These are phyloP conservation scores for Collariella sp. DNA, from an alignment of 495 filamentous ascomycete genomes.

Conservation along the genomic window DNA sequence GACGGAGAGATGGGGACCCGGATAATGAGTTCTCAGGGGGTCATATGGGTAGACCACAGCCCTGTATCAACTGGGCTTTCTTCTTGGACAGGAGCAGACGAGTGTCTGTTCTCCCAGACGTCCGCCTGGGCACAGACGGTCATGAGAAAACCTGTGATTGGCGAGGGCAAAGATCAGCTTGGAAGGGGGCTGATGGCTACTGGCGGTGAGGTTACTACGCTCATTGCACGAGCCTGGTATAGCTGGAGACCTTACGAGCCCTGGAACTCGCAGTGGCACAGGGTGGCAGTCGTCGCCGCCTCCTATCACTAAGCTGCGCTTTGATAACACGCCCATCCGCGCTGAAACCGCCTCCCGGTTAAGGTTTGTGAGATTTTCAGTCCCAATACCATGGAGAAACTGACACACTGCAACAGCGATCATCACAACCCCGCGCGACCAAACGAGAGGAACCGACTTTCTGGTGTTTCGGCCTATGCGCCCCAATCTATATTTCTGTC, in stretches of 20 bases:
- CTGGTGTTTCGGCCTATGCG: background rate
- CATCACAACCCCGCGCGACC: slow-evolving; percentile 12
- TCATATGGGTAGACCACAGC: too few species aligned
- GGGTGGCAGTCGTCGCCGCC: background rate
- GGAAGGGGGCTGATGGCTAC: too few species aligned
- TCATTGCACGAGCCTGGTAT: too few species aligned
- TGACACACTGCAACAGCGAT: slow-evolving; percentile 5
- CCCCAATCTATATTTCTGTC: slow-evolving; percentile 10
- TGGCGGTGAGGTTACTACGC: too few species aligned
- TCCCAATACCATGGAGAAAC: slow-evolving; percentile 6
- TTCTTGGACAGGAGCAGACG: too few species aligned
- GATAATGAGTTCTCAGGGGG: too few species aligned
- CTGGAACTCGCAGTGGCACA: background rate
- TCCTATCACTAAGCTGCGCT: background rate
- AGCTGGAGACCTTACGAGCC: background rate
- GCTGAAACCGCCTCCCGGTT: background rate
- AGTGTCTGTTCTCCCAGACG: too few species aligned
- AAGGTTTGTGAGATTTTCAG: slow-evolving; percentile 10
- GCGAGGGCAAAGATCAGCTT: background rate
- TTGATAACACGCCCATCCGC: slow-evolving; percentile 3
- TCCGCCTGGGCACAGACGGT: background rate
- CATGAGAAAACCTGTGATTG: background rate
- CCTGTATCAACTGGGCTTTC: too few species aligned
- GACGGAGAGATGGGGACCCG: too few species aligned
- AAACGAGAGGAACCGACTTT: slow-evolving; percentile 8